Evolutionary conservation across 495 filamentous ascomycete species (phyloP).

Genomic region (Extremus antarcticus): DNA sequence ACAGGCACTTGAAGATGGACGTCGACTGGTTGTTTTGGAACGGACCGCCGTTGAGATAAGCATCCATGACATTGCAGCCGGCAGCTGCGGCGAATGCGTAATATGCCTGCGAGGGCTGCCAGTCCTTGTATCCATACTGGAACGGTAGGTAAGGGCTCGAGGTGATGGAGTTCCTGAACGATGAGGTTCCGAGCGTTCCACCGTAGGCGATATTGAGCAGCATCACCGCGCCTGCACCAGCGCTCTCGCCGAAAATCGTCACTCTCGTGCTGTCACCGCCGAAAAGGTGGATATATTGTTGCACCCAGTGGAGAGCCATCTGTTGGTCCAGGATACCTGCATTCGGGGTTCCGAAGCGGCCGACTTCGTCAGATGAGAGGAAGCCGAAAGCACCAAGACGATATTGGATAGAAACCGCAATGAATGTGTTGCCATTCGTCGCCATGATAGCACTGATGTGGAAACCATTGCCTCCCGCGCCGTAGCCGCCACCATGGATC

Average conservation of each 20-base stretch:
- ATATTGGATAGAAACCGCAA: slow-evolving; percentile 29
- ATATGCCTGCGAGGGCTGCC: slow-evolving; percentile 41
- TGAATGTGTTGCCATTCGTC: slow-evolving; percentile 1
- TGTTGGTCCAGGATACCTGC: slow-evolving; percentile 30
- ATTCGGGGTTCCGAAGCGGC: slow-evolving; percentile 24
- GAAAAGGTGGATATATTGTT: slow-evolving; percentile 15
- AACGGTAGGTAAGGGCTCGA: slow-evolving; percentile 12
- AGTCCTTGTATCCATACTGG: slow-evolving; percentile 28
- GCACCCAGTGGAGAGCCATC: slow-evolving; percentile 27
- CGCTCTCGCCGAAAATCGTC: background rate
- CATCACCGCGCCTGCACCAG: background rate
- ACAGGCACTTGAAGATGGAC: slow-evolving; percentile 45
- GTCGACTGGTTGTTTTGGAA: slow-evolving; percentile 8
- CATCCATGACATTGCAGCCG: slow-evolving; percentile 35
- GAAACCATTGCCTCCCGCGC: background rate
- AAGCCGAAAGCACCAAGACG: slow-evolving; percentile 30
- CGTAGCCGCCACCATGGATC: background rate
- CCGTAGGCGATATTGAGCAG: background rate
- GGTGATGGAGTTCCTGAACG: slow-evolving; percentile 21
- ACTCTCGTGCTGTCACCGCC: slow-evolving; percentile 14
- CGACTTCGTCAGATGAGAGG: slow-evolving; percentile 22
- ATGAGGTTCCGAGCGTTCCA: background rate
- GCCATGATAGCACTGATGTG: background rate
- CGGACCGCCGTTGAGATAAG: slow-evolving; percentile 12
- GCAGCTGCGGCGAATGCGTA: slow-evolving; percentile 42